phyloP scores from a whole-genome alignment of 2,329 filamentous ascomycete genomes.

The Pseudogymnoascus sp. region DNA sequence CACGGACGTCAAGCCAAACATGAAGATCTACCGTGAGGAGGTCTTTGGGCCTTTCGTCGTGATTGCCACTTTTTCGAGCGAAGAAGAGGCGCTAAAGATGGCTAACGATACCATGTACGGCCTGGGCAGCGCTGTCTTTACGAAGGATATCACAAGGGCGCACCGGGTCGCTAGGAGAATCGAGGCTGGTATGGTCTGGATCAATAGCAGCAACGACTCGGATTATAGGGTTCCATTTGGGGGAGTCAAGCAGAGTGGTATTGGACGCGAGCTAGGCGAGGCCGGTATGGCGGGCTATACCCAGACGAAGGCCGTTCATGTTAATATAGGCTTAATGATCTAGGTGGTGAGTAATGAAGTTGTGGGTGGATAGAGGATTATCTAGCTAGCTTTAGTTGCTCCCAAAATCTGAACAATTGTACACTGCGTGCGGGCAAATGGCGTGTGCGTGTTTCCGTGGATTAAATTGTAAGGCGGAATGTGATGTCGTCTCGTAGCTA shows the following conservation, averaged over 20 bases:
- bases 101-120: conserved; percentile 62
- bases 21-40: conserved; percentile 70
- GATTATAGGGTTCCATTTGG: conserved; percentile 62
- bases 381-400: not conserved
- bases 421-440: no score
- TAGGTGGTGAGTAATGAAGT: not conserved
- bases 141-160: conserved; percentile 60
- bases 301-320: conserved; percentile 52
- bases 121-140: conserved; percentile 63
- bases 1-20: conserved; percentile 61
- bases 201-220: conserved; percentile 57
- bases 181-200: conserved; percentile 47
- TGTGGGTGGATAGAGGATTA: not conserved
- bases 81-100: conserved; percentile 58
- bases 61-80: conserved; percentile 63
- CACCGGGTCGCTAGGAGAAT: conserved; percentile 59
- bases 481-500: no score
- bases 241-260: conserved; percentile 69
- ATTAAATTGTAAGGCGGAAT: no score
- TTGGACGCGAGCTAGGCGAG: conserved; percentile 70
- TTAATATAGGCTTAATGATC: not conserved
- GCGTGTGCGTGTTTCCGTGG: no score
- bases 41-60: conserved; percentile 69
- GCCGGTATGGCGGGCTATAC: conserved; percentile 62
- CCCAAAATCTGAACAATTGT: not conserved